phyloP scores from a whole-genome alignment of 345 rosid species.

The Gossypium rotundifolium region DNA sequence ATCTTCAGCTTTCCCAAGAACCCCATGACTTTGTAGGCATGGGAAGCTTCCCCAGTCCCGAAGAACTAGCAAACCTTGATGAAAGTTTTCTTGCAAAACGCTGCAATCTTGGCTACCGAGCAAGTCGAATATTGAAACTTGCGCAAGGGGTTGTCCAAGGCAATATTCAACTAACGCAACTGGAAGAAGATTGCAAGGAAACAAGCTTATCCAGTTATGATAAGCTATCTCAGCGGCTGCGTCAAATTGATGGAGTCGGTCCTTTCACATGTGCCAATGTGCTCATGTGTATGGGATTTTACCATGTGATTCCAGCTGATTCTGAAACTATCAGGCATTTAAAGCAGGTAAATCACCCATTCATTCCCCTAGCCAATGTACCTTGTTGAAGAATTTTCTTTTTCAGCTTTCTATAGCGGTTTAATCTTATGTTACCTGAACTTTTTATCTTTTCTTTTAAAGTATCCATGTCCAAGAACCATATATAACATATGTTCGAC shows the following conservation, averaged over 20 bases:
- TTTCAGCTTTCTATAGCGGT: background rate
- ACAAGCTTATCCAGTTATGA: constrained; percentile 21
- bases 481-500: too few relatives aligned
- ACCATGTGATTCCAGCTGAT: constrained; percentile 47
- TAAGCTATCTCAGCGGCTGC: constrained; percentile 26
- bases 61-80: constrained; percentile 40
- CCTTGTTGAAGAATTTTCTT: background rate
- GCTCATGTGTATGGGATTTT: constrained; percentile 50
- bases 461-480: too few relatives aligned
- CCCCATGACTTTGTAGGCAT: background rate
- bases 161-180: constrained; percentile 25
- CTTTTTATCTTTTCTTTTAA: background rate
- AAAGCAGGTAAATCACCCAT: constrained; percentile 27
- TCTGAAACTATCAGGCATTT: constrained; percentile 50
- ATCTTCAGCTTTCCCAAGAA: constrained; percentile 1
- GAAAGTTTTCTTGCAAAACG: constrained; percentile 38
- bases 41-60: constrained; percentile 42
- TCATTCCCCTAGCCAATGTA: background rate
- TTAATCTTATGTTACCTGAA: background rate
- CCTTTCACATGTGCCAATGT: constrained; percentile 52
- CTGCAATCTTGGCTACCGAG: constrained; percentile 45
- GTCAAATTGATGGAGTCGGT: constrained; percentile 40
- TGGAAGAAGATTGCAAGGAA: constrained; percentile 29
- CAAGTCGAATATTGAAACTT: constrained; percentile 42
- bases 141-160: constrained; percentile 39